Evolutionary conservation across 345 rosid genomes (phyloP).

Genomic region (Aegle marmelos): DNA sequence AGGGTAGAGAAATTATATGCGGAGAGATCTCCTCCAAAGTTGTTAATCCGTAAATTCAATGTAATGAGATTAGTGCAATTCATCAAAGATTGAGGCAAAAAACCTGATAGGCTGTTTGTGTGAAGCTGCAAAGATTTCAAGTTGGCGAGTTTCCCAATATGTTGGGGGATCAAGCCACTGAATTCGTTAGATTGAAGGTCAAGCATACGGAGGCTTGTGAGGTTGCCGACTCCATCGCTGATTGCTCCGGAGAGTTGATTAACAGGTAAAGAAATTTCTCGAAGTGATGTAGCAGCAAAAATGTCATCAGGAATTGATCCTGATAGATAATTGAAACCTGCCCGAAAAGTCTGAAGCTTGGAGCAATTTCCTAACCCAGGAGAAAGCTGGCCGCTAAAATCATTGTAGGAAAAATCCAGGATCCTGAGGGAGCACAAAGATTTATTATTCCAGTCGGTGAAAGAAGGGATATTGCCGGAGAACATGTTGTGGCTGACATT

Average conservation of each 20-base stretch:
- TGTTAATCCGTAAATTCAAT: background rate
- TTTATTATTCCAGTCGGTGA: background rate
- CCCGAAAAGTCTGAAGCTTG: conserved; percentile 1
- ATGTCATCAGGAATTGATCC: conserved; percentile 8
- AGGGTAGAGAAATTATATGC: background rate
- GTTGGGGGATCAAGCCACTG: background rate
- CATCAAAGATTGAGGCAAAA: background rate
- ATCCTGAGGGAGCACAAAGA: background rate
- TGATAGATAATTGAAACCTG: conserved; percentile 14
- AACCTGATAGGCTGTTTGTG: background rate
- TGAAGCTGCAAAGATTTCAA: background rate
- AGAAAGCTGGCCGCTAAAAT: background rate
- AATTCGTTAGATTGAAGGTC: background rate
- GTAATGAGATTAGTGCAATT: background rate
- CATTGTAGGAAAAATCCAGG: conserved; percentile 11
- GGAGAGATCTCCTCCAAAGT: background rate
- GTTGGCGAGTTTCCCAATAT: background rate
- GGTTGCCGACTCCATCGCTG: background rate
- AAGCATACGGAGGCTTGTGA: background rate
- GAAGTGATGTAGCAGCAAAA: background rate
- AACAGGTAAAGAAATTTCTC: background rate
- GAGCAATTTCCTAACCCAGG: conserved; percentile 3
- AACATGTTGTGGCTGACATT: conserved; percentile 1
- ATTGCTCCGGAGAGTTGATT: conserved; percentile 10
- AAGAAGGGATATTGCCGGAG: background rate